Percentiles rank a stretch among this genome's conserved stretches.
Conservation (phyloP, 192 early-diverging fungal genomes). For the Allomyces macrogynus region DNA sequence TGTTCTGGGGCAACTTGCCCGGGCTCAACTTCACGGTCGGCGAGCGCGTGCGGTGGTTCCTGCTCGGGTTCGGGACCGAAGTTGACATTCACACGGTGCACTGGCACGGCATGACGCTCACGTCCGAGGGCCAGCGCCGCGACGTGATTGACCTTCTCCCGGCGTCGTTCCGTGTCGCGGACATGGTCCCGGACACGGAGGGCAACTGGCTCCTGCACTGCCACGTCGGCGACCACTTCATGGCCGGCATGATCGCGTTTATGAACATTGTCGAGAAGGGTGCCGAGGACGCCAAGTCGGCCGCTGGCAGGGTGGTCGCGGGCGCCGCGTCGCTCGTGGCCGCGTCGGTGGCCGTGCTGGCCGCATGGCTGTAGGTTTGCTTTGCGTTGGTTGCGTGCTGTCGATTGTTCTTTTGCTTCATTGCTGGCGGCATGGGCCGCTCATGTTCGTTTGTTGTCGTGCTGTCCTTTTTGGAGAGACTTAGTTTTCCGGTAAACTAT, state of each 20-base stretch:
- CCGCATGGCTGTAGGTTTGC: neutral
- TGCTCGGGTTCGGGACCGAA: neutral
- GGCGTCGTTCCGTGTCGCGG: constrained; percentile 11
- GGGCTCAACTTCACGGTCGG: neutral
- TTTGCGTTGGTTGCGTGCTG: no score
- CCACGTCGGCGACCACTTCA: constrained; percentile 19
- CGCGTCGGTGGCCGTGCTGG: no score
- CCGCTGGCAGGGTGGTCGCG: no score
- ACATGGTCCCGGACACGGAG: constrained; percentile 20
- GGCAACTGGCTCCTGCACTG: constrained; percentile 26
- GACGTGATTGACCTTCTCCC: constrained; percentile 21
- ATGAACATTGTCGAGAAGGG: constrained; percentile 1
- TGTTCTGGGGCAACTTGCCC: constrained; percentile 2
- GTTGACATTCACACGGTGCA: constrained; percentile 14
- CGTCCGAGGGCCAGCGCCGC: constrained; percentile 15
- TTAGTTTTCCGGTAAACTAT: no score
- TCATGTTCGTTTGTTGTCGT: no score
- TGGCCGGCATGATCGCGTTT: constrained; percentile 19
- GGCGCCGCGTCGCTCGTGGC: no score
- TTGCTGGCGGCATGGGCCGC: no score
- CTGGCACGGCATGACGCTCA: constrained; percentile 20
- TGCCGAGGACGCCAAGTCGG: no score
- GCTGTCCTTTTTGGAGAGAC: no score
- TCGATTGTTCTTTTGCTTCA: no score
- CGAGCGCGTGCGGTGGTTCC: neutral